These are phyloP conservation scores for Golubevia pallescens DNA, from an alignment of 1,284 basidiomycete species.

Conservation along the genomic window DNA sequence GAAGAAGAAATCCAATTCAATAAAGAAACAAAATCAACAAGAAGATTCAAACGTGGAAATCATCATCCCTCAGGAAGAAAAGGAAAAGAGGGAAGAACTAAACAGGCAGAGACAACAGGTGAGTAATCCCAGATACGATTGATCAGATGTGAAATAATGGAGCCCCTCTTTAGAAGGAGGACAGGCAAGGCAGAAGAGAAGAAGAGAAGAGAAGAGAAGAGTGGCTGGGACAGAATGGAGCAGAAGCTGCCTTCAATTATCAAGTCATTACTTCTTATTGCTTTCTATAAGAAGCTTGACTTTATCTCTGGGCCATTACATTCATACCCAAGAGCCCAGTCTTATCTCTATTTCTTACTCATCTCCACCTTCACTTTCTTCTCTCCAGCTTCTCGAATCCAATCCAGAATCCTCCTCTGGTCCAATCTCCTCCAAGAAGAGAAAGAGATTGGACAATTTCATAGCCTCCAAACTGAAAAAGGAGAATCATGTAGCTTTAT, in stretches of 20 bases:
- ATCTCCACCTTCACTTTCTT: neutral
- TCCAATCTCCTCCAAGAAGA: conserved; percentile 54
- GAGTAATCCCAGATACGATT: neutral
- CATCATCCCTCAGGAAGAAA: conserved; percentile 39
- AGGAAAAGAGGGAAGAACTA: conserved; percentile 30
- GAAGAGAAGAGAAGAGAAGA: no score
- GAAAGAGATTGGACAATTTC: conserved; percentile 58
- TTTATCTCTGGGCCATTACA: no score
- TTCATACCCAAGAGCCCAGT: no score
- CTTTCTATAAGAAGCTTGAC: no score
- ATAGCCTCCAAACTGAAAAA: conserved; percentile 57
- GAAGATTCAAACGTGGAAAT: conserved; percentile 48
- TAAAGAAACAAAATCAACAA: neutral
- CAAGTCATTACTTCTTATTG: no score
- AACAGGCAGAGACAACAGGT: conserved; percentile 25
- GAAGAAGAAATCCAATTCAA: conserved; percentile 27
- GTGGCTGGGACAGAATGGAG: no score
- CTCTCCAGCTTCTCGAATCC: conserved; percentile 3
- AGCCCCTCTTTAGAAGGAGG: no score
- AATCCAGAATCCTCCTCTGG: neutral
- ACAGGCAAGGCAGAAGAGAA: no score
- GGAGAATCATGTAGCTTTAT: conserved; percentile 43
- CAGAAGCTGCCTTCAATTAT: no score
- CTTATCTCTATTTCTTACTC: conserved; percentile 1
- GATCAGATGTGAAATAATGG: no score